These are phyloP conservation scores for Tylopilus cervinicoccineus DNA, from an alignment of 768 basidiomycete species.

Conservation along the genomic window DNA sequence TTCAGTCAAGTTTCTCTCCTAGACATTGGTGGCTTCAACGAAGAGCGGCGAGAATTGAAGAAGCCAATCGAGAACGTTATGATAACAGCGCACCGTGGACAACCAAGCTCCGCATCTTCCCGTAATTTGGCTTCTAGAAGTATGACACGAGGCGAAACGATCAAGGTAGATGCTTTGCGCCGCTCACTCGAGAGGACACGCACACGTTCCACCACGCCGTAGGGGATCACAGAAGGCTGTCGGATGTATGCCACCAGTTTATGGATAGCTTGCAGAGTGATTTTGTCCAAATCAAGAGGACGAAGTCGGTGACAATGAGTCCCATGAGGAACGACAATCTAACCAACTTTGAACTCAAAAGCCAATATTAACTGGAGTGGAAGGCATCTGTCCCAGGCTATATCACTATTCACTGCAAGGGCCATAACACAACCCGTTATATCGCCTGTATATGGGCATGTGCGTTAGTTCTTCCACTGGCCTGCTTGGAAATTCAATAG, in stretches of 20 bases:
- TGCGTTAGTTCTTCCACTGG: neutral
- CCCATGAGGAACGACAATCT: neutral
- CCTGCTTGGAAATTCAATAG: neutral
- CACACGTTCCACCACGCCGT: neutral
- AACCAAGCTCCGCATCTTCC: neutral
- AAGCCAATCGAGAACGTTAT: neutral
- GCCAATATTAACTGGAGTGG: neutral
- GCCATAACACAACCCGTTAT: neutral
- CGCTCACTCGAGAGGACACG: constrained; percentile 1
- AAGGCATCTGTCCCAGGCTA: neutral
- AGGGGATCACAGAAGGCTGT: neutral
- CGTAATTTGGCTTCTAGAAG: neutral
- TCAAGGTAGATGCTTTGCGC: constrained; percentile 4
- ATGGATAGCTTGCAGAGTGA: constrained; percentile 1
- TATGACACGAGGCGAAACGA: neutral
- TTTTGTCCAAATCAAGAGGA: neutral
- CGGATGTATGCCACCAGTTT: neutral
- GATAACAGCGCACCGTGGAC: neutral
- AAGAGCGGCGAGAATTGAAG: neutral
- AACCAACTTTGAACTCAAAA: neutral
- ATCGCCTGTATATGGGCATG: neutral
- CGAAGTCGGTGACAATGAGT: neutral
- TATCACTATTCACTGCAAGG: neutral
- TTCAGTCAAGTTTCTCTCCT: neutral
- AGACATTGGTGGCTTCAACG: neutral